phyloP scores from a whole-genome alignment of 495 filamentous ascomycete genomes.

The Penicillium flavigenum region DNA sequence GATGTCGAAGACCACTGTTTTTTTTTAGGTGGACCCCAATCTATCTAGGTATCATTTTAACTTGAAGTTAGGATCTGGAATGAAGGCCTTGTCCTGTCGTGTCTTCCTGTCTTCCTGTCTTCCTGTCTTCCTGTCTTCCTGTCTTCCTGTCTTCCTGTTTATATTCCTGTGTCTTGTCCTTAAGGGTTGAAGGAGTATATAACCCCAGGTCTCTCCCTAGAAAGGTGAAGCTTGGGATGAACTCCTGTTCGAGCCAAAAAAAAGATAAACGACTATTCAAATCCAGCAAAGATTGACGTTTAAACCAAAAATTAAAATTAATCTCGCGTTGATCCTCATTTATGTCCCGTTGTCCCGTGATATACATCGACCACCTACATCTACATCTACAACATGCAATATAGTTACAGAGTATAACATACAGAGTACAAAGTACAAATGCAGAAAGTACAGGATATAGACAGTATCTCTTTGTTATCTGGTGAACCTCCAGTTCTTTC shows the following conservation, averaged over 20 bases:
- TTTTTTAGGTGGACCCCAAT: background rate
- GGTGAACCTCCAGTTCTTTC: no score
- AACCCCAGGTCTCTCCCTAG: background rate
- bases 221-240: constrained; percentile 1
- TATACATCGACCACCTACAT: background rate
- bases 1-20: background rate
- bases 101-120: background rate
- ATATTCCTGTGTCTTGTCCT: background rate
- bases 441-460: no score
- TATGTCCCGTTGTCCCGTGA: background rate
- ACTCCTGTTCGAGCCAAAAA: background rate
- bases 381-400: background rate
- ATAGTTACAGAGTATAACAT: no score
- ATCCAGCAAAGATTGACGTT: constrained; percentile 4
- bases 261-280: background rate
- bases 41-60: background rate
- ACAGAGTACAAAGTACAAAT: no score
- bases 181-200: background rate
- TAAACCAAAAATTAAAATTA: constrained; percentile 1
- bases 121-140: background rate
- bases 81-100: background rate
- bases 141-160: background rate
- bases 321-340: constrained; percentile 19
- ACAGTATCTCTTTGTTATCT: no score
- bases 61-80: background rate